Conservation (phyloP, 2,329 filamentous ascomycete species). For the Aureobasidium sp. region DNA sequence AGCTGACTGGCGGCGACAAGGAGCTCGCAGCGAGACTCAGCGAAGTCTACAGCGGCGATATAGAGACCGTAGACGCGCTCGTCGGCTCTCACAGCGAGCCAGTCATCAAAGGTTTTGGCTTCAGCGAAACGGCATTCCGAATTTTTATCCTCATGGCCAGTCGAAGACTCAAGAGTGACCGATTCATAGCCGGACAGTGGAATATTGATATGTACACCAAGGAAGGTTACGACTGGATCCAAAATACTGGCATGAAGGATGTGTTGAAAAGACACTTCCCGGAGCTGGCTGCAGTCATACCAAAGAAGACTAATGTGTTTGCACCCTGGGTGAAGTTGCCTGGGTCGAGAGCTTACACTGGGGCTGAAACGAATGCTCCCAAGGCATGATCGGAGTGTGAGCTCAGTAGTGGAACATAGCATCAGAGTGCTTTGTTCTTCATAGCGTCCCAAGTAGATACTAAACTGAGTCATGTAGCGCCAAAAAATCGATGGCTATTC, state of each 20-base stretch:
- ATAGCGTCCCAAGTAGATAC: not conserved
- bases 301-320: slow-evolving; percentile 30
- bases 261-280: slow-evolving; percentile 40
- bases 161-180: slow-evolving; percentile 38
- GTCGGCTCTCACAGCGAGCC: slow-evolving; percentile 40
- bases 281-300: slow-evolving; percentile 29
- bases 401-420: too few relatives aligned
- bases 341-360: slow-evolving; percentile 22
- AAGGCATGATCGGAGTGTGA: not conserved
- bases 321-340: slow-evolving; percentile 29
- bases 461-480: not conserved
- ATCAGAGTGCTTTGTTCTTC: too few relatives aligned
- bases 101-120: slow-evolving; percentile 40
- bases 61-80: slow-evolving; percentile 38
- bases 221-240: slow-evolving; percentile 40
- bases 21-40: slow-evolving; percentile 32
- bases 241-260: slow-evolving; percentile 38
- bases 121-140: slow-evolving; percentile 43
- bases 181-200: slow-evolving; percentile 39
- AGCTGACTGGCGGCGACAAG: slow-evolving; percentile 35
- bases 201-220: slow-evolving; percentile 36
- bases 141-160: slow-evolving; percentile 43
- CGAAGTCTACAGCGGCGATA: slow-evolving; percentile 35
- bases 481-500: not conserved
- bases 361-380: slow-evolving; percentile 25